A percentile compares a stretch with the other conserved stretches of the same genome.
Conservation (phyloP, 2,329 filamentous ascomycete genomes). For the Teratosphaeria epicoccoides region DNA sequence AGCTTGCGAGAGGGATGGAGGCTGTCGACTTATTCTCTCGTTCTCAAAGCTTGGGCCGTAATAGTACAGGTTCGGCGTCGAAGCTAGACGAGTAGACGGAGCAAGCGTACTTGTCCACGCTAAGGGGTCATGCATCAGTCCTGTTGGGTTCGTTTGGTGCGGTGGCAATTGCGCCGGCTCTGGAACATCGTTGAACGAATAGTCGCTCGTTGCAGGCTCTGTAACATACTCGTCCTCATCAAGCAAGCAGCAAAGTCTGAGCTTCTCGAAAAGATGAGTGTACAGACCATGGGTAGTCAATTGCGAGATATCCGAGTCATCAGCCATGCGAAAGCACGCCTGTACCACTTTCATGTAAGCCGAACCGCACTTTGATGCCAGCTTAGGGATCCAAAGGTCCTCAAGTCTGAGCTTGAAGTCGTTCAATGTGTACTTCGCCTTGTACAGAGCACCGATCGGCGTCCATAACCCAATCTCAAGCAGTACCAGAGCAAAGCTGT, state of each 20-base stretch:
- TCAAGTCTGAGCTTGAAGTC: conserved; percentile 56
- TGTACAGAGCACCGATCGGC: conserved; percentile 48
- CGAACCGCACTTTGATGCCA: conserved; percentile 59
- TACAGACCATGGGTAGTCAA: conserved; percentile 20
- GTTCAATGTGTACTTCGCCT: conserved; percentile 48
- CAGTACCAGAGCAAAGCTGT: conserved; percentile 61
- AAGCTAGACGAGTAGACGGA: conserved; percentile 5
- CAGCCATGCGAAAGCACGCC: conserved; percentile 60
- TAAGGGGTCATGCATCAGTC: conserved; percentile 4
- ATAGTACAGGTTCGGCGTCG: conserved; percentile 6
- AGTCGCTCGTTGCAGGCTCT: conserved; percentile 5
- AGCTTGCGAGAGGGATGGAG: not conserved
- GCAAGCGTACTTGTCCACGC: not conserved
- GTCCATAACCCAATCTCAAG: conserved; percentile 69
- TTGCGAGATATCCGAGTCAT: conserved; percentile 27
- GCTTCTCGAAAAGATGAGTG: conserved; percentile 20
- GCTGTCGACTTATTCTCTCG: not conserved
- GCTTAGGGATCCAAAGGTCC: conserved; percentile 51
- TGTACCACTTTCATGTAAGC: conserved; percentile 67
- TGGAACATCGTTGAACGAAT: not conserved
- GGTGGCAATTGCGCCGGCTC: conserved; percentile 6
- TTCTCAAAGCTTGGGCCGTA: not conserved
- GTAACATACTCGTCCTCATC: conserved; percentile 21
- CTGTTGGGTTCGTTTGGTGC: conserved; percentile 12
- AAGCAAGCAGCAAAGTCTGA: conserved; percentile 27